Evolutionary conservation across 805 yeast species (phyloP), one percentile per base, ranked within the genome.

Genomic region (Suhomyces canberraensis): DNA sequence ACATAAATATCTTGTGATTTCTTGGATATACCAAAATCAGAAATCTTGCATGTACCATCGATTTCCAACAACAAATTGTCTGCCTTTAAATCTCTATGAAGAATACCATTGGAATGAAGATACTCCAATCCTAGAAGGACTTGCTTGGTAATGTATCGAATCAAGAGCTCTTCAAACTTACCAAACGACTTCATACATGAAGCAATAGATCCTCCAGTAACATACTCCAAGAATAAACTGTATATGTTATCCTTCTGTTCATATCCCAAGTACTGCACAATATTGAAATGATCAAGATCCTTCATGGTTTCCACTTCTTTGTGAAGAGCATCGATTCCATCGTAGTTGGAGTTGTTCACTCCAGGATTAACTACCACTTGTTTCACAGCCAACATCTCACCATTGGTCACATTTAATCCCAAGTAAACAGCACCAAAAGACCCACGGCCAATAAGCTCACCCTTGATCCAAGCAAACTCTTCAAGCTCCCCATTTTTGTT

Each of bases 341-440:
- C 39, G 16, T 29, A n/a, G n/a, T 18, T 33, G 16, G 24, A 21
- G n/a, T 42, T 39, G 5, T 44, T 44, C 15, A 41, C 44, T 11
- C 49, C 49, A 8, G 50, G 42, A 1, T 86, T 81, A 9, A 83
- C 81, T 28, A 75, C 81, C 2, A 91, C 96, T 60, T 93, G 98
- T 55, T 93, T 93, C 2, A 93, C 98, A 0, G 99, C 99, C 66
- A 93, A 84, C 95, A 93, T 89, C 52, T 93, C 99, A 37, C 98
- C 98, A 0, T 96, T 88, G 1, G 98, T 93, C 13, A 89, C 90
- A 59, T 93, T 93, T 53, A 93, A 71, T 1, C 96, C 97, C 38
- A 93, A 69, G 54, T 75, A 91, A 1, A 93, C 99, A 25, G 86
- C 81, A 8, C 98, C 99, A 68, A 90, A 93, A 1, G 97, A 90